Evolutionary conservation across 768 basidiomycete genomes (phyloP).

Genomic region (Astraeus odoratus): DNA sequence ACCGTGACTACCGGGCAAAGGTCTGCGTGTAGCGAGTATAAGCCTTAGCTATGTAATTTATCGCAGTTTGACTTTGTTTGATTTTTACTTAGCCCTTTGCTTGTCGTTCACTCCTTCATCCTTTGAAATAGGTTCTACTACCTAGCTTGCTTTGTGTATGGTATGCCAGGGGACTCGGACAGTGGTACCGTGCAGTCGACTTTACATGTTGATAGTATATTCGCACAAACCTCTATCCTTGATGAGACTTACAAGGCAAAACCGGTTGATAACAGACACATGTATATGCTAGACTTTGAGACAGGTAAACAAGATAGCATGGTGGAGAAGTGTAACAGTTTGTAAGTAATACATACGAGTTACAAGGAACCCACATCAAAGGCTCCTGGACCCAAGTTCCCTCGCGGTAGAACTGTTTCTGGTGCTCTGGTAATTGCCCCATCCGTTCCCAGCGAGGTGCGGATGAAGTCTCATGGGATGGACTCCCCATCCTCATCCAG

Average conservation of each 20-base stretch:
- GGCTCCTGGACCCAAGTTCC: background rate
- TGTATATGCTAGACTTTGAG: background rate
- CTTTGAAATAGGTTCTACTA: too few species aligned
- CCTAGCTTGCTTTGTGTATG: too few species aligned
- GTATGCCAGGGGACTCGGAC: too few species aligned
- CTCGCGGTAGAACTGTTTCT: background rate
- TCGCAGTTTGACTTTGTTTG: too few species aligned
- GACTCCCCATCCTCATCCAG: conserved; percentile 26
- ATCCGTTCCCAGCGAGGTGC: conserved; percentile 1
- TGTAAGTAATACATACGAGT: conserved; percentile 17
- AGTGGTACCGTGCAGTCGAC: too few species aligned
- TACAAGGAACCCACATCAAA: background rate
- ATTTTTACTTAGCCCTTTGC: too few species aligned
- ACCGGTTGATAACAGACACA: background rate
- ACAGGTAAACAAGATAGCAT: conserved; percentile 1
- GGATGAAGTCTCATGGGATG: conserved; percentile 13
- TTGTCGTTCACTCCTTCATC: too few species aligned
- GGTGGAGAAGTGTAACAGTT: conserved; percentile 13
- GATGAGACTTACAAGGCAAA: too few species aligned
- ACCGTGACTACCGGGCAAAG: conserved; percentile 3
- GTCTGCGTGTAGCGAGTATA: too few species aligned
- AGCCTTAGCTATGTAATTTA: too few species aligned
- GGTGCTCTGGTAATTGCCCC: conserved; percentile 3
- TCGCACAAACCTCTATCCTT: too few species aligned
- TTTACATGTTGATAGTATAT: too few species aligned